Conservation (phyloP, 306 rosid species). For the Fragaria nilgerrensis region DNA sequence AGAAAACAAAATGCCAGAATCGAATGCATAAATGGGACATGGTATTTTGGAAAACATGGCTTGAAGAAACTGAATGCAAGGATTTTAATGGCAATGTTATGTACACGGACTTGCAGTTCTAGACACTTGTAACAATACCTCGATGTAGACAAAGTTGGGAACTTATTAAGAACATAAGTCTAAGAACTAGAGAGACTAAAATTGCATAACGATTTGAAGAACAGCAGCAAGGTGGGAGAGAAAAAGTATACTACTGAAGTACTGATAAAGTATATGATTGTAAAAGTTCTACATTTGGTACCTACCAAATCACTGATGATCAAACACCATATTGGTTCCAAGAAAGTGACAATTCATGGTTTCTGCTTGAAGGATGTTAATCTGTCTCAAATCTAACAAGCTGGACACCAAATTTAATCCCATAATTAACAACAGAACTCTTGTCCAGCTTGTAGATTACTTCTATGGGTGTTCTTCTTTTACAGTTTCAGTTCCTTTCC, state of each 20-base stretch:
- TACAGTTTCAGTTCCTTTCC: neutral
- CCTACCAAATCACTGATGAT: constrained; percentile 33
- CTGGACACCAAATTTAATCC: neutral
- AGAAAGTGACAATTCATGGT: constrained; percentile 21
- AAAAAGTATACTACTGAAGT: neutral
- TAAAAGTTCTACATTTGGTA: neutral
- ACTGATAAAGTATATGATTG: neutral
- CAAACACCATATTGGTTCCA: constrained; percentile 23
- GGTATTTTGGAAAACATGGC: neutral
- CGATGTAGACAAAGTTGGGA: neutral
- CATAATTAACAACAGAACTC: constrained; percentile 10
- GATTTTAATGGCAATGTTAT: neutral
- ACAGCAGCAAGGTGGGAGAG: neutral
- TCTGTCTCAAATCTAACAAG: constrained; percentile 12
- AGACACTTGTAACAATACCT: neutral
- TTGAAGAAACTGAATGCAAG: neutral
- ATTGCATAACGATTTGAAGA: neutral
- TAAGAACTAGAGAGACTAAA: neutral
- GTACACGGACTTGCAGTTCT: neutral
- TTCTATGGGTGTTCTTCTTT: constrained; percentile 8
- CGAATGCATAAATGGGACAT: neutral
- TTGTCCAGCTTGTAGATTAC: constrained; percentile 12
- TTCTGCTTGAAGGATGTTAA: constrained; percentile 4
- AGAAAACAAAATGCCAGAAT: neutral
- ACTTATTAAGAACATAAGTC: too few relatives aligned